Evolutionary conservation across 2,329 filamentous ascomycete species (phyloP).

Genomic region (Diaporthe batatas): DNA sequence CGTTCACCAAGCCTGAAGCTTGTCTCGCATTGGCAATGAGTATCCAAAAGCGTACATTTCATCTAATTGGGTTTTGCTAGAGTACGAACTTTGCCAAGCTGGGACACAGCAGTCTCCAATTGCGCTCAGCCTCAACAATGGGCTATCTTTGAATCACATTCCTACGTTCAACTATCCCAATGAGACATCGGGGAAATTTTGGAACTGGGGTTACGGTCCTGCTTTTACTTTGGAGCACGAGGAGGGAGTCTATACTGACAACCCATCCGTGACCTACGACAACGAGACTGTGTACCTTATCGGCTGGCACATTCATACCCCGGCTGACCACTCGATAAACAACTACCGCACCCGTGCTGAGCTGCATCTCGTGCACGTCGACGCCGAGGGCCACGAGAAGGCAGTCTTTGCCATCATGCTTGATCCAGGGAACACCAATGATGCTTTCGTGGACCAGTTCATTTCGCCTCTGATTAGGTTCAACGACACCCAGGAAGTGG

Average conservation of each 20-base stretch:
- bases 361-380: slow-evolving; percentile 63
- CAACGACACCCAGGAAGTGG: slow-evolving; percentile 48
- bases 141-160: slow-evolving; percentile 55
- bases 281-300: slow-evolving; percentile 61
- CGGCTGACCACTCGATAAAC: slow-evolving; percentile 62
- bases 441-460: slow-evolving; percentile 57
- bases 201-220: slow-evolving; percentile 61
- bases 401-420: slow-evolving; percentile 62
- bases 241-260: slow-evolving; percentile 52
- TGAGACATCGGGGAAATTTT: slow-evolving; percentile 54
- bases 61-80: slow-evolving; percentile 4
- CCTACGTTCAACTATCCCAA: slow-evolving; percentile 58
- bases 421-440: slow-evolving; percentile 56
- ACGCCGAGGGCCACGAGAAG: slow-evolving; percentile 55
- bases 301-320: slow-evolving; percentile 65
- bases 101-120: slow-evolving; percentile 66
- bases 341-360: slow-evolving; percentile 59
- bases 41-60: not conserved
- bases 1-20: not conserved
- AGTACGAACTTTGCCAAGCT: slow-evolving; percentile 57
- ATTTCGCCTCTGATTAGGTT: slow-evolving; percentile 54
- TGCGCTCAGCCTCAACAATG: slow-evolving; percentile 54
- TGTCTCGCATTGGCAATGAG: not conserved
- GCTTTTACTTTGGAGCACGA: slow-evolving; percentile 42
- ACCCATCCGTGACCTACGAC: slow-evolving; percentile 59